phyloP scores from a whole-genome alignment of 495 filamentous ascomycete species.

The Neurospora sp. region DNA sequence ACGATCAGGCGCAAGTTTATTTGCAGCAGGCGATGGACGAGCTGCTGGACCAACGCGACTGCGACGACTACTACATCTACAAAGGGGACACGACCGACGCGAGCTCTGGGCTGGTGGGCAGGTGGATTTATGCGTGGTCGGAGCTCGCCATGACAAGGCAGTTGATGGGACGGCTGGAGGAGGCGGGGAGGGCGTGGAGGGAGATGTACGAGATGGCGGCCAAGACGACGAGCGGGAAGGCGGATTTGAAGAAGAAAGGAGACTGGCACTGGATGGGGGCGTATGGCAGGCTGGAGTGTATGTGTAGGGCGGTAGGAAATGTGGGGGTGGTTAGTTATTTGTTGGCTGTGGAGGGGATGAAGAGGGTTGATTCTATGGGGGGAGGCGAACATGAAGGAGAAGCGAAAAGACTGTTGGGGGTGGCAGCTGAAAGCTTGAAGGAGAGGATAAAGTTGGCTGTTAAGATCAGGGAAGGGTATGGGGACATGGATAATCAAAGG shows the following conservation, averaged over 20 bases:
- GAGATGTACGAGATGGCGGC: slow-evolving; percentile 15
- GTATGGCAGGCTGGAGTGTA: neutral
- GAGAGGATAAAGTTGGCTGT: slow-evolving; percentile 1
- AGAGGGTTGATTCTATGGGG: neutral
- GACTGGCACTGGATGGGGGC: neutral
- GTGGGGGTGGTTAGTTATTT: slow-evolving; percentile 26
- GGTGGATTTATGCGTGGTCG: slow-evolving; percentile 7
- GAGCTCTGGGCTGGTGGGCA: neutral
- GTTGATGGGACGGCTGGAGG: slow-evolving; percentile 12
- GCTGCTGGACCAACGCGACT: neutral
- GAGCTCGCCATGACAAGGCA: slow-evolving; percentile 23
- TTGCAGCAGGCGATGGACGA: slow-evolving; percentile 4
- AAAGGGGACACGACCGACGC: neutral
- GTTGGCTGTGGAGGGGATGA: slow-evolving; percentile 1
- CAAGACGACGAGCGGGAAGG: slow-evolving; percentile 6
- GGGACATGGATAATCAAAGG: neutral
- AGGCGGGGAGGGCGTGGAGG: slow-evolving; percentile 13
- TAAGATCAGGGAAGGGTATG: neutral
- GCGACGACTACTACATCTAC: slow-evolving; percentile 1
- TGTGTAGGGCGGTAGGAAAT: slow-evolving; percentile 26
- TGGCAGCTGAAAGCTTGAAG: slow-evolving; percentile 3
- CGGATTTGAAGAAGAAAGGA: neutral
- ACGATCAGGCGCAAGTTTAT: slow-evolving; percentile 5
- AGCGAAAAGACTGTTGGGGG: neutral
- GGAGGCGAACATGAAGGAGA: neutral